Base-by-base conservation (phyloP, 2,329 filamentous ascomycete genomes). In the Chrysoporthe deuterocubensis region DNA sequence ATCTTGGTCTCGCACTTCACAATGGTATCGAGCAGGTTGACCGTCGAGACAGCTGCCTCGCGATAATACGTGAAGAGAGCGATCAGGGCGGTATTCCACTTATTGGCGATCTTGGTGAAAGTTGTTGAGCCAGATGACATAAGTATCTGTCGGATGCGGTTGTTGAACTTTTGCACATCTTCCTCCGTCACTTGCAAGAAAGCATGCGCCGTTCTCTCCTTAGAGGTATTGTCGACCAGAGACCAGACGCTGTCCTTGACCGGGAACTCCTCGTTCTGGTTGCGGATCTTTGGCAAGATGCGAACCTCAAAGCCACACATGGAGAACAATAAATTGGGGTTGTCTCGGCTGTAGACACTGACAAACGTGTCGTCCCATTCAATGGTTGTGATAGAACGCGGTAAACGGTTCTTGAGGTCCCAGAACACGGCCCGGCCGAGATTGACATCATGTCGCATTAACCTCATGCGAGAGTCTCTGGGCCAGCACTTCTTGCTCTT, bases 401-500 rank as follows among this genome's bases (percentile, higher is more conserved):
- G 96, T 66, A 99, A 84, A 52, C 96, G 90, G 79, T 99, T 99
- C 86, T 99, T 98, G 78, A 99, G 81, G 77, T 99, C 95, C 96
- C 96, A 99, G 83, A 99, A 99, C 1, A 97, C 96, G 68, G 96
- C 96, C 69, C 96, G 91, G 54, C 96, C 96, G 54, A 99, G 89
- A 74, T 99, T 98, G 72, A 99, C 96, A 80, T 99, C 96, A 79
- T 99, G 96, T 71, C 96, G 90, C 96, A 99, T 99, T 74, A 99
- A 81, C 58, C 96, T 91, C 96, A 99, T 99, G 62, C 96, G 89
- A 34, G 94, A 97, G 78, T 99, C 96, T 74, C 96, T 89, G 54
- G 96, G 96, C 96, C 96, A 99, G 81, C 96, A 99, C 79, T 98
- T 99, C 85, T 99, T 99, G 81, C 97, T 99, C 83, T 93, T 94